phyloP scores from a whole-genome alignment of 2,329 filamentous ascomycete genomes.

The Penicillium sp. region DNA sequence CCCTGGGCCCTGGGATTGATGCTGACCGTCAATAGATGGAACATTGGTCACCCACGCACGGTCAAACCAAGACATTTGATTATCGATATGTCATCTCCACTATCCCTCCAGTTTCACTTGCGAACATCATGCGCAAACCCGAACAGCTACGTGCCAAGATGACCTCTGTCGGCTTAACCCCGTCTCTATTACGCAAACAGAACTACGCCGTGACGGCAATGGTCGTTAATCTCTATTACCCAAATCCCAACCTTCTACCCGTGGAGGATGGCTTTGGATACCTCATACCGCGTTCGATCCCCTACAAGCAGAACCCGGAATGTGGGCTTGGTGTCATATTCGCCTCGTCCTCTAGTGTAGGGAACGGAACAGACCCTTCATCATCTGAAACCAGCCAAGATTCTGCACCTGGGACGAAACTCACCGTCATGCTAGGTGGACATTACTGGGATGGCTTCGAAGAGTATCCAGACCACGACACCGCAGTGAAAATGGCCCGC shows the following conservation, averaged over 20 bases:
- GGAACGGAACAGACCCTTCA: slow-evolving; percentile 32
- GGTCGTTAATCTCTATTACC: slow-evolving; percentile 88
- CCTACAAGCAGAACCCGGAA: slow-evolving; percentile 72
- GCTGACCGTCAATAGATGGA: slow-evolving; percentile 19
- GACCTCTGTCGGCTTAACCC: neutral
- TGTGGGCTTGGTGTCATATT: slow-evolving; percentile 88
- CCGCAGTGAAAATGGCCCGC: slow-evolving; percentile 68
- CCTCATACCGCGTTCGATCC: slow-evolving; percentile 74
- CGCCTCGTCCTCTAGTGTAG: slow-evolving; percentile 66
- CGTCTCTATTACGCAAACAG: slow-evolving; percentile 29
- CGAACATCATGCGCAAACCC: slow-evolving; percentile 19
- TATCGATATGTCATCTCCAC: slow-evolving; percentile 37
- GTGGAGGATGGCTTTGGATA: slow-evolving; percentile 76
- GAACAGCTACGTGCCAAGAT: slow-evolving; percentile 10
- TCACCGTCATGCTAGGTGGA: slow-evolving; percentile 93
- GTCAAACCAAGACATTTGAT: neutral
- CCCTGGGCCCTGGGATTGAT: neutral
- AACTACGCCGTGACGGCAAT: slow-evolving; percentile 75
- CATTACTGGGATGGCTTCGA: slow-evolving; percentile 77
- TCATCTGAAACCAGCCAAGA: slow-evolving; percentile 38
- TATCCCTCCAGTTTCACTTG: slow-evolving; percentile 28
- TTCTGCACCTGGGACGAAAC: slow-evolving; percentile 66
- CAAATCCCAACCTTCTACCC: slow-evolving; percentile 60
- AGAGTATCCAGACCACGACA: slow-evolving; percentile 60
- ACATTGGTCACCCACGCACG: neutral